phyloP scores from a whole-genome alignment of 1,139 yeast genomes.

The Yamadazyma atmosphaerica region DNA sequence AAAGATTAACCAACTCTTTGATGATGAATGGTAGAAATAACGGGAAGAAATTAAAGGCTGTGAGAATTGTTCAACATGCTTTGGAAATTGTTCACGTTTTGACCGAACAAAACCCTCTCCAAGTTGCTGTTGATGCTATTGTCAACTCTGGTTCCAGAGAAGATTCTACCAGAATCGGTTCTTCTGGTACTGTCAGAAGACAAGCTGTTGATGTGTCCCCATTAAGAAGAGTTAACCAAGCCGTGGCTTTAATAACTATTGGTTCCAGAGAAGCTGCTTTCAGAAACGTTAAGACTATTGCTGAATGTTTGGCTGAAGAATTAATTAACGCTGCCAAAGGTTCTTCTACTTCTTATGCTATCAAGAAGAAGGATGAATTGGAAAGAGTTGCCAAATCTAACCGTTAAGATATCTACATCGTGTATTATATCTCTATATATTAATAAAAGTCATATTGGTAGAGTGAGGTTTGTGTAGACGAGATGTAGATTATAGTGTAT shows the following conservation, averaged over 20 bases:
- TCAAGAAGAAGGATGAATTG: conserved; percentile 99
- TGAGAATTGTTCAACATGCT: conserved; percentile 99
- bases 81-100: conserved; percentile 96
- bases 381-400: conserved; percentile 99
- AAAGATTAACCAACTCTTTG: conserved; percentile 99
- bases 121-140: conserved; percentile 98
- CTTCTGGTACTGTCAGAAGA: conserved; percentile 99
- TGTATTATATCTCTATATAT: conserved; percentile 15
- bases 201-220: conserved; percentile 99
- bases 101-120: conserved; percentile 99
- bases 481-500: too few species aligned
- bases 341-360: conserved; percentile 99
- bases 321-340: conserved; percentile 99
- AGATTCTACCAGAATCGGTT: conserved; percentile 99
- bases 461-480: too few species aligned
- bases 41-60: conserved; percentile 99
- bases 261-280: conserved; percentile 99
- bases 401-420: conserved; percentile 67
- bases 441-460: not conserved
- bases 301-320: conserved; percentile 99
- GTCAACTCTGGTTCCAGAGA: conserved; percentile 99
- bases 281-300: conserved; percentile 99
- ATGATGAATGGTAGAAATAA: conserved; percentile 99
- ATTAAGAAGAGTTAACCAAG: conserved; percentile 99
- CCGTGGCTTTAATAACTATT: conserved; percentile 94